Evolutionary conservation across 2,329 filamentous ascomycete genomes (phyloP).

Genomic region (Aspergillus proliferans): DNA sequence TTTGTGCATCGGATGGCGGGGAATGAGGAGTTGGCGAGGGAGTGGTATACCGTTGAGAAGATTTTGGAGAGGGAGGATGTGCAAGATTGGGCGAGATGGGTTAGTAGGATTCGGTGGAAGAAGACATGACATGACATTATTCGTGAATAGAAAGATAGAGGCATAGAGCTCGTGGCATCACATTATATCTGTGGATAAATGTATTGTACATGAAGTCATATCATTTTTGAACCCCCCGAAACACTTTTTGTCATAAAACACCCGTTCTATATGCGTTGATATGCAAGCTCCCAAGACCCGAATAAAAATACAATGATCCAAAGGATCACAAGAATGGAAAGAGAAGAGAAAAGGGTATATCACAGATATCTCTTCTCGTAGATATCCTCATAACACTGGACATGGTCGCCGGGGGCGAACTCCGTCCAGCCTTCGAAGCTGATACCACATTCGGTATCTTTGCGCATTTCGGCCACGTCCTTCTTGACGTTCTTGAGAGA

Average conservation of each 20-base stretch:
- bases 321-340: neutral
- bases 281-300: neutral
- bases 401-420: slow-evolving; percentile 72
- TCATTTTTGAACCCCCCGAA: neutral
- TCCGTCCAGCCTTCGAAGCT: slow-evolving; percentile 73
- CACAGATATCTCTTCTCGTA: slow-evolving; percentile 58
- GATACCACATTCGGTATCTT: slow-evolving; percentile 90
- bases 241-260: neutral
- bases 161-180: neutral
- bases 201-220: neutral
- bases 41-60: slow-evolving; percentile 67
- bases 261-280: neutral
- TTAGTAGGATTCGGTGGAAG: slow-evolving; percentile 69
- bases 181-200: neutral
- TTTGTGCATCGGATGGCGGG: slow-evolving; percentile 70
- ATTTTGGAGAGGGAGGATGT: slow-evolving; percentile 67
- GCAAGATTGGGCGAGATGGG: slow-evolving; percentile 64
- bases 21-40: slow-evolving; percentile 70
- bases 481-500: slow-evolving; percentile 91
- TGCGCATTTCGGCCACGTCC: slow-evolving; percentile 80
- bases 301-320: slow-evolving; percentile 7
- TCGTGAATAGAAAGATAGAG: neutral
- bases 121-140: slow-evolving; percentile 30
- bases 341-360: slow-evolving; percentile 4
- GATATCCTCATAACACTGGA: slow-evolving; percentile 81